Base-by-base conservation (phyloP, 805 yeast genomes). In the Wickerhamiella parazyma region DNA sequence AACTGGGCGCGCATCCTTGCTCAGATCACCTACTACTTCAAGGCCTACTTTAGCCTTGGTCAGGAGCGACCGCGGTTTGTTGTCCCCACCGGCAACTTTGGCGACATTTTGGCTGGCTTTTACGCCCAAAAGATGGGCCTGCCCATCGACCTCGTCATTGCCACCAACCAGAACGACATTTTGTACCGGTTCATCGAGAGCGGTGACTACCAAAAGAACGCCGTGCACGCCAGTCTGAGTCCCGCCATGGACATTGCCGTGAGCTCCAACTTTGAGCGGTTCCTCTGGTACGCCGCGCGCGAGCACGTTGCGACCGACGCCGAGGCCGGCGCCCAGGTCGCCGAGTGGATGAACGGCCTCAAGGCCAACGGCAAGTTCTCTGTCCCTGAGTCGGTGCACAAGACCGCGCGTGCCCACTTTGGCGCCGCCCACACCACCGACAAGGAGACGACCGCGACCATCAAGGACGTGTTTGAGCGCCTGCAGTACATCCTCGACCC, bases 1-100 rank as follows among this genome's bases (percentile, higher is more conserved):
- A 91, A 91, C 71, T 91, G 98, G 98, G 97, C 98, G 7, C 78
- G 98, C 67, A 91, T 91, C 53, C 72, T 91, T 55, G 96, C 98
- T 34, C 98, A 91, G 68, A 89, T 86, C 61, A 87, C 98, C 18
- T 91, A 91, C 67, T 91, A 91, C 68, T 91, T 87, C 71, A 77
- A 82, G 63, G 76, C 97, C 4, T 91, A 78, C 69, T 87, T 91
- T 74, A 78, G 77, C 60, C 65, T 82, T 45, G 21, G 18, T 11
- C 54, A 38, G 22, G 51, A 49, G 34, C 60, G 63, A 26, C 75
- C 83, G 45, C 80, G 83, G 53, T 91, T 75, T 59, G 94, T 91
- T 36, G 98, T 91, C 37, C 98, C 98, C 53, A 81, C 94, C 46
- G 98, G 98, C 59, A 91, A 91, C 72, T 91, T 91, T 63, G 98